phyloP scores from a whole-genome alignment of 805 yeast species.

The Candida loeiensis region DNA sequence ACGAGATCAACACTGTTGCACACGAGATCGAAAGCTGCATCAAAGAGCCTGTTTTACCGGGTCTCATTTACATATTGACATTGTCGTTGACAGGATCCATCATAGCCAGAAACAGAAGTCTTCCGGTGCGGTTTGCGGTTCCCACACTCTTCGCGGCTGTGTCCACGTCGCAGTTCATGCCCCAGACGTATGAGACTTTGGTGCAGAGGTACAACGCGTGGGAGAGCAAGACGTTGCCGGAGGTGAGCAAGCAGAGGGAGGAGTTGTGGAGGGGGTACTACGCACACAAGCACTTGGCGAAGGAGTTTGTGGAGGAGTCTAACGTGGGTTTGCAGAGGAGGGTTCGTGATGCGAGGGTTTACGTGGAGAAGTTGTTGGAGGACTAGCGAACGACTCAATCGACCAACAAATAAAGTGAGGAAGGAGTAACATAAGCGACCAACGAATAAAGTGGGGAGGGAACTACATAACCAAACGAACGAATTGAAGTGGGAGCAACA shows the following conservation, averaged over 20 bases:
- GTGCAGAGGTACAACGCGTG: constrained; percentile 16
- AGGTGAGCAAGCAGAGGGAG: constrained; percentile 25
- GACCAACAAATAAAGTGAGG: too few relatives aligned
- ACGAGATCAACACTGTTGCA: constrained; percentile 37
- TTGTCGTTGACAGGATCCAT: constrained; percentile 56
- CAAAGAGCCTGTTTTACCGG: constrained; percentile 55
- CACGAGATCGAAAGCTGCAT: constrained; percentile 33
- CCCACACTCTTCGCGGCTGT: constrained; percentile 41
- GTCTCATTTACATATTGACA: constrained; percentile 51
- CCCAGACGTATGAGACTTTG: constrained; percentile 37
- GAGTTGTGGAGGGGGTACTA: constrained; percentile 12
- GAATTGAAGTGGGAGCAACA: too few relatives aligned
- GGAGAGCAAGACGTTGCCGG: constrained; percentile 32
- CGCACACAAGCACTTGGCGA: constrained; percentile 9
- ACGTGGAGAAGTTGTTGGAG: constrained; percentile 12
- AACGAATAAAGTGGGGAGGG: neutral
- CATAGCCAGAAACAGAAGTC: constrained; percentile 42
- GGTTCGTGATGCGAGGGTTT: constrained; percentile 28
- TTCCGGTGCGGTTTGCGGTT: constrained; percentile 32
- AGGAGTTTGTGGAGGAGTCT: constrained; percentile 11
- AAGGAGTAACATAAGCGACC: neutral
- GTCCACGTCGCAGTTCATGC: constrained; percentile 49
- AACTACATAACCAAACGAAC: too few relatives aligned
- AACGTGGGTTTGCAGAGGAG: constrained; percentile 16
- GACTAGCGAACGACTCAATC: constrained; percentile 1